Conservation (phyloP, 768 basidiomycete genomes). For the Termitomyces bulborhizus region DNA sequence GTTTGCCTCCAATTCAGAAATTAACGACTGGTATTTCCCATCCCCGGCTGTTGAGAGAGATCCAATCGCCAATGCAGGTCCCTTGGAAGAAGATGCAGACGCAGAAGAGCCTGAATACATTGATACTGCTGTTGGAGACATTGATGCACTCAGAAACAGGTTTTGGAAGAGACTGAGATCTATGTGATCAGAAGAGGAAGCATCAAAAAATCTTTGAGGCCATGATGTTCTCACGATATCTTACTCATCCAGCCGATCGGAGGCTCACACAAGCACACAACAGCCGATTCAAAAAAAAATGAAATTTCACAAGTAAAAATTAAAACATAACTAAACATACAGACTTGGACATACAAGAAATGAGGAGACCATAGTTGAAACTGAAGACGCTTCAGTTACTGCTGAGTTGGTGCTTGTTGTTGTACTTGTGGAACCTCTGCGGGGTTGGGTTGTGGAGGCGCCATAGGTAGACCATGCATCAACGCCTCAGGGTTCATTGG, state of each 20-base stretch:
- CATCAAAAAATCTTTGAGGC: neutral
- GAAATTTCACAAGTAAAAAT: neutral
- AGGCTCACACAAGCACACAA: no score
- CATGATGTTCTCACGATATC: neutral
- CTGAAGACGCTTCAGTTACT: neutral
- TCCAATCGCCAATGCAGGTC: constrained; percentile 65
- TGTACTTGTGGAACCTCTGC: constrained; percentile 30
- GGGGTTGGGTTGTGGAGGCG: constrained; percentile 30
- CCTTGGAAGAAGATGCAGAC: constrained; percentile 26
- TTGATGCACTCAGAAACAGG: constrained; percentile 16
- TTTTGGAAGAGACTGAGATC: neutral
- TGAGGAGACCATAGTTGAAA: neutral
- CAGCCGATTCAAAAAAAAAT: constrained; percentile 1
- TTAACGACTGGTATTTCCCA: constrained; percentile 70
- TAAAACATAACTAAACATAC: neutral
- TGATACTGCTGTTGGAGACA: constrained; percentile 61
- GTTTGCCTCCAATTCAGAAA: constrained; percentile 50
- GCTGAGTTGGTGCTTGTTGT: constrained; percentile 14
- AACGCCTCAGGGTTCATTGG: constrained; percentile 45
- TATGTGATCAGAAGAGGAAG: neutral
- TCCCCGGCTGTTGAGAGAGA: constrained; percentile 73
- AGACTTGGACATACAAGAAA: neutral
- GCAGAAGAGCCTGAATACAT: constrained; percentile 15
- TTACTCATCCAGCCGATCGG: constrained; percentile 10
- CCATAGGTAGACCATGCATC: constrained; percentile 41